phyloP scores from a whole-genome alignment of 2,329 filamentous ascomycete genomes.

The Xylariaceae sp. region DNA sequence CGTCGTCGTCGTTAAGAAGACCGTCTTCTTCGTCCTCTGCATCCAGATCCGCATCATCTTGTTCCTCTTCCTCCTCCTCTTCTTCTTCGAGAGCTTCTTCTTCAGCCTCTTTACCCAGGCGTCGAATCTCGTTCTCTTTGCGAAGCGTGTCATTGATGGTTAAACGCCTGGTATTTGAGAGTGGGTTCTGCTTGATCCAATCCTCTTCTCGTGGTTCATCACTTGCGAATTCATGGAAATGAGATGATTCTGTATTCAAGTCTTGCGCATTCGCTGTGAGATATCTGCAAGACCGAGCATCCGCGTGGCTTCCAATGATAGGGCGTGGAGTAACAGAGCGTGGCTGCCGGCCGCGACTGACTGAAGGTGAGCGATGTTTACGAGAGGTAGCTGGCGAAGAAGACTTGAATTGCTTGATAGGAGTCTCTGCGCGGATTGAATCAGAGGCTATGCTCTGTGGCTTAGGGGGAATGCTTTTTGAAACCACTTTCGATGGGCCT shows the following conservation, averaged over 20 bases:
- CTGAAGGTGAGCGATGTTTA: constrained; percentile 32
- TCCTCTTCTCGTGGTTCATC: constrained; percentile 80
- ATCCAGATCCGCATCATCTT: constrained; percentile 45
- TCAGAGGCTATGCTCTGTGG: constrained; percentile 41
- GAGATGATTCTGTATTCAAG: constrained; percentile 54
- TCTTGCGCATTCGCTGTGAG: constrained; percentile 51
- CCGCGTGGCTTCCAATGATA: constrained; percentile 37
- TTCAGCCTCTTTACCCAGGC: constrained; percentile 83
- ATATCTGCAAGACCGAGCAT: constrained; percentile 42
- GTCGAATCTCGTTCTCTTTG: constrained; percentile 86
- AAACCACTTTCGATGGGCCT: constrained; percentile 51
- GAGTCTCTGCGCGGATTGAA: constrained; percentile 32
- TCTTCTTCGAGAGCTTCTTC: constrained; percentile 79
- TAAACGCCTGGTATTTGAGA: constrained; percentile 64
- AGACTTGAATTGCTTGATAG: constrained; percentile 14
- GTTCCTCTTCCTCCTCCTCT: constrained; percentile 55
- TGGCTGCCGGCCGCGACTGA: constrained; percentile 22
- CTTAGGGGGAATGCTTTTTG: too few species aligned
- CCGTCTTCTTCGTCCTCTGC: constrained; percentile 50
- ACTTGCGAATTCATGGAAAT: constrained; percentile 90
- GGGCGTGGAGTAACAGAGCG: constrained; percentile 35
- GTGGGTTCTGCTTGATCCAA: constrained; percentile 74
- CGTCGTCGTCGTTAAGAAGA: constrained; percentile 43
- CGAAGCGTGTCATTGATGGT: constrained; percentile 86
- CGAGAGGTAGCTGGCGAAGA: constrained; percentile 24